Percentiles rank a stretch among this genome's conserved stretches.
Conservation (phyloP, 1,284 basidiomycete genomes). For the Mycosarcoma mackinlayi region DNA sequence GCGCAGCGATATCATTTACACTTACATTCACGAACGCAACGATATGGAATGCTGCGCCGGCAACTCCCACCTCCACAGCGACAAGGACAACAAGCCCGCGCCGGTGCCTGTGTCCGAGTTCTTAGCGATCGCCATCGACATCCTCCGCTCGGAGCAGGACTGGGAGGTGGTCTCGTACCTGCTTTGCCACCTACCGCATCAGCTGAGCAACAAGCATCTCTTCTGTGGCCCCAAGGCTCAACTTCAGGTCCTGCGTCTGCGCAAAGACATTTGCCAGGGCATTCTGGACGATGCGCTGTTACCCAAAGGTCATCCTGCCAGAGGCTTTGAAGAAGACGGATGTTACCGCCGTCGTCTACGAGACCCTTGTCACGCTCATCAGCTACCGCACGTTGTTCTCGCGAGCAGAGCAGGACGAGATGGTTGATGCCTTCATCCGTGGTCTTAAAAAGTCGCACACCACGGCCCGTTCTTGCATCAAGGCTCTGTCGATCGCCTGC, state of each 20-base stretch:
- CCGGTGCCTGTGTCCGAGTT: slow-evolving; percentile 82
- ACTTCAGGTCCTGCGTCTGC: slow-evolving; percentile 75
- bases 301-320: slow-evolving; percentile 75
- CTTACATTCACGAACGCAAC: slow-evolving; percentile 62
- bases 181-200: slow-evolving; percentile 88
- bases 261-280: slow-evolving; percentile 78
- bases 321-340: slow-evolving; percentile 73
- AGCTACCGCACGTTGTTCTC: slow-evolving; percentile 87
- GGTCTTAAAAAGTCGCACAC: slow-evolving; percentile 80
- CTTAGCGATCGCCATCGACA: slow-evolving; percentile 75
- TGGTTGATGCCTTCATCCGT: slow-evolving; percentile 84
- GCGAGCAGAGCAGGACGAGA: slow-evolving; percentile 73
- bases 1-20: slow-evolving; percentile 72
- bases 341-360: slow-evolving; percentile 87
- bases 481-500: slow-evolving; percentile 86
- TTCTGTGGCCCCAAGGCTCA: slow-evolving; percentile 89
- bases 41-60: slow-evolving; percentile 70
- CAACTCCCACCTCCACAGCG: slow-evolving; percentile 53
- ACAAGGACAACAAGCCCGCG: slow-evolving; percentile 44
- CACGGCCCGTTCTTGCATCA: slow-evolving; percentile 90
- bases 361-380: slow-evolving; percentile 87
- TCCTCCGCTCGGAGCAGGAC: slow-evolving; percentile 81
- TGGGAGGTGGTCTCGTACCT: slow-evolving; percentile 97
- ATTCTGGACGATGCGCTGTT: slow-evolving; percentile 75
- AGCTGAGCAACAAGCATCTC: slow-evolving; percentile 94